phyloP scores from a whole-genome alignment of 768 basidiomycete species.

The Lactifluus pinguis region DNA sequence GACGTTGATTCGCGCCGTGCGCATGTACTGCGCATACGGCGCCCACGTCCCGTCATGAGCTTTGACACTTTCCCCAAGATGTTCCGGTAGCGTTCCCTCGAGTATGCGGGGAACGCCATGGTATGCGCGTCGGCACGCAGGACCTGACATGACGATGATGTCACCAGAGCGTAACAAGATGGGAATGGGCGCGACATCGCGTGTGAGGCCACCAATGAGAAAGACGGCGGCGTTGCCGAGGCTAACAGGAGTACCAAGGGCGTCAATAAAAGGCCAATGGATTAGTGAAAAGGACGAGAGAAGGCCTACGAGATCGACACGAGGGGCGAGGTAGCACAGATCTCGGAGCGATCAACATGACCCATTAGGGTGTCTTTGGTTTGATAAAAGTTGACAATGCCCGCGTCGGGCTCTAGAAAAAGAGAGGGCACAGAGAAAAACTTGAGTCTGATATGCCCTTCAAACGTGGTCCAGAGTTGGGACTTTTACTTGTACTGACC shows the following conservation, averaged over 20 bases:
- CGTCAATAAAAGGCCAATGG: not conserved
- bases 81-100: constrained; percentile 64
- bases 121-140: constrained; percentile 74
- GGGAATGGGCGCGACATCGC: constrained; percentile 67
- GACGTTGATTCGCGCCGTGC: constrained; percentile 71
- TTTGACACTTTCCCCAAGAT: constrained; percentile 31
- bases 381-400: constrained; percentile 95
- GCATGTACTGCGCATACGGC: constrained; percentile 56
- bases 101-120: constrained; percentile 90
- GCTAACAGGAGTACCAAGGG: constrained; percentile 30
- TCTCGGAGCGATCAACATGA: constrained; percentile 95
- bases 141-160: constrained; percentile 88
- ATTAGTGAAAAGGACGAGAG: not conserved
- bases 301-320: constrained; percentile 82
- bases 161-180: constrained; percentile 90
- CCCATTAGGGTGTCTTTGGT: constrained; percentile 90
- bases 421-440: not conserved
- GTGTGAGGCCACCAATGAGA: constrained; percentile 76
- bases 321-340: constrained; percentile 85
- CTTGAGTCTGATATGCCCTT: not conserved
- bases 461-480: not conserved
- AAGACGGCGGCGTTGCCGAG: constrained; percentile 87
- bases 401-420: constrained; percentile 79
- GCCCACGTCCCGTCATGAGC: constrained; percentile 39
- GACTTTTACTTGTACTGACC: constrained; percentile 34